Evolutionary conservation across 192 early-diverging fungal genomes (phyloP), one percentile per base, ranked within the genome.

Genomic region (Mortierella alpina): DNA sequence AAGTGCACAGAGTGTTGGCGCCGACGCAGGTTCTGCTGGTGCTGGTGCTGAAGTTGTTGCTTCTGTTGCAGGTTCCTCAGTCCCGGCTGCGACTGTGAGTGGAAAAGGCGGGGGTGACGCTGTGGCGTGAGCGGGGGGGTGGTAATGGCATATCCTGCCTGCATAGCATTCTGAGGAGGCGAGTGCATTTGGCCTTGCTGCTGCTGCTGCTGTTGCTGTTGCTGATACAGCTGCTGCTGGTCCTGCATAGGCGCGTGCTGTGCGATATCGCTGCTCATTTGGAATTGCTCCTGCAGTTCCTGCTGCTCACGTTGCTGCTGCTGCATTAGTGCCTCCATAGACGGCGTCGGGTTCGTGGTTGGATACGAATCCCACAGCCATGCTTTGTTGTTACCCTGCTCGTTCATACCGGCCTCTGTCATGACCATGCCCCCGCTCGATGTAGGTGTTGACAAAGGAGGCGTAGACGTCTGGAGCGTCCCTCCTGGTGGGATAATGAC

Each of bases 1-100:
- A 80, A 72, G 44, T 80, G 77, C 18, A 80, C 77, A 62, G 77
- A 80, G 44, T 80, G 77, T 42, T 80, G 77, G 6, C 77, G 77
- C 14, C 70, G 77, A 48, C 77, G 70, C 7, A 68, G 65, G n/a
- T 48, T 66, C 31, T 76, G 74, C 44, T 75, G 73, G 10, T 69
- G 74, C 45, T 68, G 63, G 11, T 65, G 63, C 46, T 68, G 76
- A 52, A 72, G 72, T 41, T 72, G 55, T 42, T 80, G 77, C 55
- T 80, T 65, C 18, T 80, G 77, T 14, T 80, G 77, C n/a, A 80
- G 18, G 23, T 59, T 63, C 15, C 77, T 57, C 6, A 80, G 53
- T 7, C 77, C 77, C 0, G 77, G 77, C 49, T 80, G 77, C 5
- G 77, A 80, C 44, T 80, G 77, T 5, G 77, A 80, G 18, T 80